Conservation (phyloP, 2,329 filamentous ascomycete species). For the Coniochaeta pulveracea region DNA sequence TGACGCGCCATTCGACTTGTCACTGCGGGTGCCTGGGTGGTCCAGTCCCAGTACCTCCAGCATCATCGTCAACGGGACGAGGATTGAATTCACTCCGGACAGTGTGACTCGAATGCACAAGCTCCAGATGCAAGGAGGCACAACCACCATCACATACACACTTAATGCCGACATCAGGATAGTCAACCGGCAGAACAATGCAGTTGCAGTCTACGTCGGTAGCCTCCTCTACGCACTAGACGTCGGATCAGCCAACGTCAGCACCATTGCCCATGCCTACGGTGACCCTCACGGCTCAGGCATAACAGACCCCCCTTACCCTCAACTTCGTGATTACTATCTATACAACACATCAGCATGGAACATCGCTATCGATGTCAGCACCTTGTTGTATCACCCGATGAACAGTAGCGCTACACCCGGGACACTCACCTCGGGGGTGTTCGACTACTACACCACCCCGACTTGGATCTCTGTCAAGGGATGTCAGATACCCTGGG, state of each 20-base stretch:
- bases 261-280: conserved; percentile 8
- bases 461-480: conserved; percentile 6
- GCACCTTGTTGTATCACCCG: conserved; percentile 7
- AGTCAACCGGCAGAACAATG: conserved; percentile 7
- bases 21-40: conserved; percentile 18
- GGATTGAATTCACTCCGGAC: too few relatives aligned
- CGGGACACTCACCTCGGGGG: conserved; percentile 3
- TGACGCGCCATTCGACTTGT: conserved; percentile 15
- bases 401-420: not conserved
- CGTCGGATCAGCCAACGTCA: conserved; percentile 6
- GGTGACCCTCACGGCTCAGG: conserved; percentile 3
- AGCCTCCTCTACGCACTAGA: conserved; percentile 10
- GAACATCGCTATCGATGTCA: conserved; percentile 10
- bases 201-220: conserved; percentile 9
- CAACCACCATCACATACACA: too few relatives aligned
- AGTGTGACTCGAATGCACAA: too few relatives aligned
- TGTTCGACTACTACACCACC: conserved; percentile 7
- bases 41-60: conserved; percentile 4
- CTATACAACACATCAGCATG: conserved; percentile 7
- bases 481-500: conserved; percentile 9
- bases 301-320: conserved; percentile 7
- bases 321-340: conserved; percentile 9
- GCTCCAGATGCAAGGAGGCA: too few relatives aligned
- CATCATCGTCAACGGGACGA: conserved; percentile 15
- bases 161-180: too few relatives aligned